These are phyloP conservation scores for Termitomyces sp. DNA, from an alignment of 768 basidiomycete genomes.

Conservation along the genomic window DNA sequence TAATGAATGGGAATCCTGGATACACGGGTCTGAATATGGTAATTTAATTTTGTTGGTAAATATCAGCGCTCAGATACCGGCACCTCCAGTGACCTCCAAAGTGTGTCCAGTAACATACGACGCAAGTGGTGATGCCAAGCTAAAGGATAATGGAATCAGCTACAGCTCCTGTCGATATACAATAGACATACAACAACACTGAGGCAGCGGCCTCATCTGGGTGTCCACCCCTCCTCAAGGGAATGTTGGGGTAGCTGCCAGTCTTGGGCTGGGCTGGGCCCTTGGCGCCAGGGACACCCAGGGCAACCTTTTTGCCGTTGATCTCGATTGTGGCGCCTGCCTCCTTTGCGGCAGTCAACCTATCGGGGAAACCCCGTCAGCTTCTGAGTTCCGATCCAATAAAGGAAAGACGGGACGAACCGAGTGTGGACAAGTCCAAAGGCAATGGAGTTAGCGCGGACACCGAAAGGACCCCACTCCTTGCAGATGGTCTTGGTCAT, in stretches of 20 bases:
- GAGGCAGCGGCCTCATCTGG: conserved; percentile 74
- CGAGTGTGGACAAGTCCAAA: conserved; percentile 76
- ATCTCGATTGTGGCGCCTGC: conserved; percentile 70
- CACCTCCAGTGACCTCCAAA: conserved; percentile 78
- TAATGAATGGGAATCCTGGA: neutral
- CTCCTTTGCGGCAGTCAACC: conserved; percentile 77
- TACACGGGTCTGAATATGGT: neutral
- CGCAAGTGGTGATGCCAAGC: conserved; percentile 73
- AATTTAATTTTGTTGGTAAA: neutral
- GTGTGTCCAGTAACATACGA: conserved; percentile 82
- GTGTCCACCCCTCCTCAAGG: conserved; percentile 62
- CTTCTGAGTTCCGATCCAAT: neutral
- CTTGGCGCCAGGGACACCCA: conserved; percentile 66
- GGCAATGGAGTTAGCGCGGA: conserved; percentile 78
- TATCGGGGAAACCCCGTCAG: conserved; percentile 17
- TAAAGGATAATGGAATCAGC: conserved; percentile 19
- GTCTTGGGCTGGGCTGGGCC: conserved; percentile 25
- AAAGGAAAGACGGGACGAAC: conserved; percentile 24
- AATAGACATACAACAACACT: conserved; percentile 64
- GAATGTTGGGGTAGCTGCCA: conserved; percentile 37
- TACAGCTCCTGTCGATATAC: conserved; percentile 3
- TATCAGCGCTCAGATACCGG: conserved; percentile 45
- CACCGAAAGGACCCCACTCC: conserved; percentile 81
- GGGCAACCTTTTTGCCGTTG: conserved; percentile 76
- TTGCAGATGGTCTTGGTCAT: conserved; percentile 84